Conservation (phyloP, 768 basidiomycete species). For the Auriculariales sp. region DNA sequence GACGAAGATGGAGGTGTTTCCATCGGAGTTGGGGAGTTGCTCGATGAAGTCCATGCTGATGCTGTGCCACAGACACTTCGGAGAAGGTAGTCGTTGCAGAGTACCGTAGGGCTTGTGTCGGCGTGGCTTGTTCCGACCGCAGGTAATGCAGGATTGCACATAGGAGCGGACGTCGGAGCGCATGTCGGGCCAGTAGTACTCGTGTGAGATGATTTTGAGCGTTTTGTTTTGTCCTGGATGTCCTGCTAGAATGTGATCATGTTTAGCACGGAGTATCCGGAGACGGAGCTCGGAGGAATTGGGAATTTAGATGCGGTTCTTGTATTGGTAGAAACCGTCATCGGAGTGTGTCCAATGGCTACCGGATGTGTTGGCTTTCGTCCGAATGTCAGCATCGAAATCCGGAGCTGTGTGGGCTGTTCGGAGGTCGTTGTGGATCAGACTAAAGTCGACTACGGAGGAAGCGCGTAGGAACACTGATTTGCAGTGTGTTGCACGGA, state of each 20-base stretch:
- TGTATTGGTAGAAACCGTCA: conserved; percentile 12
- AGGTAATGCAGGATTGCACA: conserved; percentile 22
- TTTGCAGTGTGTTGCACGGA: conserved; percentile 9
- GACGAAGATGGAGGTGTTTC: conserved; percentile 23
- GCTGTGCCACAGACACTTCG: conserved; percentile 16
- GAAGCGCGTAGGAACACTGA: conserved; percentile 9
- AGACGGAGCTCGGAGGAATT: conserved; percentile 11
- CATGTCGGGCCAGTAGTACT: conserved; percentile 28
- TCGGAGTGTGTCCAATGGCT: conserved; percentile 1
- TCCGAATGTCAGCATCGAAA: too few relatives aligned
- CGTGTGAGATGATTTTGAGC: conserved; percentile 14
- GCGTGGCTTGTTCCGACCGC: conserved; percentile 18
- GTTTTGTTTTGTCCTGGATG: conserved; percentile 27
- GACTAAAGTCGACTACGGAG: conserved; percentile 9
- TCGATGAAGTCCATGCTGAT: conserved; percentile 24
- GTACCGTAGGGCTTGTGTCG: conserved; percentile 23
- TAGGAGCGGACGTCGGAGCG: conserved; percentile 15
- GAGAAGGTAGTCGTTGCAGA: conserved; percentile 14
- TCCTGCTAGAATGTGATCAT: conserved; percentile 24
- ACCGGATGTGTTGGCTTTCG: too few relatives aligned
- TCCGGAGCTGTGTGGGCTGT: neutral
- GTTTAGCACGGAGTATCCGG: conserved; percentile 18
- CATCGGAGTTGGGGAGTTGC: conserved; percentile 21
- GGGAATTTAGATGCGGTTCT: conserved; percentile 19
- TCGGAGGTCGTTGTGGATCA: conserved; percentile 10